Conservation (phyloP, 805 yeast genomes). For the Hanseniaspora mollemarum region DNA sequence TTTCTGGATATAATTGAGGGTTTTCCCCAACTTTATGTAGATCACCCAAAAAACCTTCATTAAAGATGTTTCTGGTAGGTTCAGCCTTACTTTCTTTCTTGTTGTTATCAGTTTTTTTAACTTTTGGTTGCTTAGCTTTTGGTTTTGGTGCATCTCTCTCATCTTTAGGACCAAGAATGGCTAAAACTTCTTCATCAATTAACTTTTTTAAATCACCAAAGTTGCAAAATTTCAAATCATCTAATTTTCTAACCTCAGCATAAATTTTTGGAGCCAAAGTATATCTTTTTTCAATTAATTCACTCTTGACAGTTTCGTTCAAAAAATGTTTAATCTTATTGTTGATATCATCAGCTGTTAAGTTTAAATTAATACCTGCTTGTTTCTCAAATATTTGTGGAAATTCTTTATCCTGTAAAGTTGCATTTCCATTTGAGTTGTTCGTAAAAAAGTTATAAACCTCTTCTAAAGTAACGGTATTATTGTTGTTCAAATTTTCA, state of each 20-base stretch:
- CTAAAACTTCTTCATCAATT: conserved; percentile 66
- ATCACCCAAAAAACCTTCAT: conserved; percentile 91
- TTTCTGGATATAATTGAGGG: conserved; percentile 78
- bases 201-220: conserved; percentile 78
- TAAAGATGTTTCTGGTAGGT: conserved; percentile 60
- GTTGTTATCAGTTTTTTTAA: conserved; percentile 15
- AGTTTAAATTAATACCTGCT: conserved; percentile 72
- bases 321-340: conserved; percentile 49
- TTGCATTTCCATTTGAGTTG: conserved; percentile 21
- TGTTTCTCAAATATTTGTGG: conserved; percentile 46
- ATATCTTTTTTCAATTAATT: conserved; percentile 63
- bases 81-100: conserved; percentile 18
- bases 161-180: conserved; percentile 82
- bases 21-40: conserved; percentile 92
- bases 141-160: conserved; percentile 61
- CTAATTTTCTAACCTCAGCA: conserved; percentile 62
- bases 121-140: conserved; percentile 17
- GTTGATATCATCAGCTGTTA: conserved; percentile 56
- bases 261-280: conserved; percentile 63
- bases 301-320: conserved; percentile 37
- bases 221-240: conserved; percentile 81
- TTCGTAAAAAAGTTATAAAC: conserved; percentile 61
- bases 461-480: conserved; percentile 39
- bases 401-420: conserved; percentile 35
- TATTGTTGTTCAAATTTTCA: conserved; percentile 13